These are phyloP conservation scores for Nemania bipapillata DNA, from an alignment of 2,329 filamentous ascomycete species.

Conservation along the genomic window DNA sequence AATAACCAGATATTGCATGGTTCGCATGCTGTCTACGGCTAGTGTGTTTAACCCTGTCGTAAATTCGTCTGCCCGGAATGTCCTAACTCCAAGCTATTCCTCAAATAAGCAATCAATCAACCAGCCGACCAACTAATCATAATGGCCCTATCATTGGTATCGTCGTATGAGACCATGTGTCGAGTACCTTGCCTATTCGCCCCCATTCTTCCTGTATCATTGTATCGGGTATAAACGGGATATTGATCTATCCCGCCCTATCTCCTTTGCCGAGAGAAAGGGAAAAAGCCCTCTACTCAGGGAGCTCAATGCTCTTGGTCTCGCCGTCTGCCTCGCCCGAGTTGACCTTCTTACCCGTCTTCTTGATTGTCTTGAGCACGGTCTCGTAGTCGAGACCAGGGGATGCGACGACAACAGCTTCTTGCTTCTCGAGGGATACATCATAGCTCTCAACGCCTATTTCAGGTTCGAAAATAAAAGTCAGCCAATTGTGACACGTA, in stretches of 20 bases:
- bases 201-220: neutral
- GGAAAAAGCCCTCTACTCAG: conserved; percentile 44
- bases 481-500: conserved; percentile 3
- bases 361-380: conserved; percentile 87
- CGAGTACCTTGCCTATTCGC: neutral
- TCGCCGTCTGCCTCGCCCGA: conserved; percentile 76
- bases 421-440: conserved; percentile 87
- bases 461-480: conserved; percentile 1
- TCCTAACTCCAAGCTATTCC: conserved; percentile 24
- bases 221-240: neutral
- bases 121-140: neutral
- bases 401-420: conserved; percentile 78
- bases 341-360: conserved; percentile 94
- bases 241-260: neutral
- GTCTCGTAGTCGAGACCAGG: conserved; percentile 78
- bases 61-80: conserved; percentile 10
- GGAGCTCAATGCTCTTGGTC: conserved; percentile 62
- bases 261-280: neutral
- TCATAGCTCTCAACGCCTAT: conserved; percentile 87
- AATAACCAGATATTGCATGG: neutral
- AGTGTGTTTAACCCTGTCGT: neutral
- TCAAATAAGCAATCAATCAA: conserved; percentile 19
- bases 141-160: neutral
- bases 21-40: conserved; percentile 5
- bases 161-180: neutral